phyloP scores from a whole-genome alignment of 1,139 yeast genomes.

The Saccharomyces hybrid region DNA sequence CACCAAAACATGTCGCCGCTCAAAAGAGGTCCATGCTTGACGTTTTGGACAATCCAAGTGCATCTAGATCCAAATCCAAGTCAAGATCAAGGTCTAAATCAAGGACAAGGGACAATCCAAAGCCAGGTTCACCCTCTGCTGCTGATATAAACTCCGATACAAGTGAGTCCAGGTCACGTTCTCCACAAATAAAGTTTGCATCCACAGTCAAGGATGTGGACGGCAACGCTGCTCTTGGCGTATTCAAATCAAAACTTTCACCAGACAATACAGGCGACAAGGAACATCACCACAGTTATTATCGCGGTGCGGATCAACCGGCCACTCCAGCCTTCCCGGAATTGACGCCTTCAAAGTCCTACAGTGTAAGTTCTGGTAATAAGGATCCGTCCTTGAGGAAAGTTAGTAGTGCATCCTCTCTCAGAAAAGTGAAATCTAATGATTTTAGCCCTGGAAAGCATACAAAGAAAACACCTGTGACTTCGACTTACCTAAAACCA shows the following conservation, averaged over 20 bases:
- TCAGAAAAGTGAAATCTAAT: constrained; percentile 15
- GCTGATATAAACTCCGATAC: neutral
- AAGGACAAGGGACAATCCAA: neutral
- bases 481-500: neutral
- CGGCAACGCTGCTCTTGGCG: constrained; percentile 14
- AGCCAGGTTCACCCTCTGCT: neutral
- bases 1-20: constrained; percentile 4
- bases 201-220: constrained; percentile 14
- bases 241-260: neutral
- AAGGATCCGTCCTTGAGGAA: constrained; percentile 3
- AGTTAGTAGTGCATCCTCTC: neutral
- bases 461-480: neutral
- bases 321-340: neutral
- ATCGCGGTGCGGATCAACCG: neutral
- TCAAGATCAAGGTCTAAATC: neutral
- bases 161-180: constrained; percentile 6
- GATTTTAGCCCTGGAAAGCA: constrained; percentile 7
- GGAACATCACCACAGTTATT: neutral
- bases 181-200: constrained; percentile 18
- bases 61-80: neutral
- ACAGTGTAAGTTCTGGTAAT: constrained; percentile 5
- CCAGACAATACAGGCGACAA: neutral
- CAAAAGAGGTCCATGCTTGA: constrained; percentile 21
- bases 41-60: constrained; percentile 6
- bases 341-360: neutral